Evolutionary conservation across 2,329 filamentous ascomycete species (phyloP), one percentile per base, ranked within the genome.

Genomic region (Calonectria pteridis): DNA sequence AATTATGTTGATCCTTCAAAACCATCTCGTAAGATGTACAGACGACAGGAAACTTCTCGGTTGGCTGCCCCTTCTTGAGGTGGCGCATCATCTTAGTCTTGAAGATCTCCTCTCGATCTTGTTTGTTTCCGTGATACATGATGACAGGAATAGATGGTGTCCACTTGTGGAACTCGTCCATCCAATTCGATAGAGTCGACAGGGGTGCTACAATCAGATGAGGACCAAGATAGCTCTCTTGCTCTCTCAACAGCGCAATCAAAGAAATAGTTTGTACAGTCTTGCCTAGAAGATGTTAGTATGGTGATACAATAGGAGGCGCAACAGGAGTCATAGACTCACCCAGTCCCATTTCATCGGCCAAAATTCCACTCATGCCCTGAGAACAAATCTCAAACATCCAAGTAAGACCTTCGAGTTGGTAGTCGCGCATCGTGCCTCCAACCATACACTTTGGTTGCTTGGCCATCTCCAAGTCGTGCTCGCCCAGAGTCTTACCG

Each of bases 1-100:
- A 86, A 43, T 93, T 93, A 67, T 95, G 93, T 46, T 94, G 92
- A 82, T 99, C 97, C 79, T 95, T 93, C 85, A 99, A 93, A 68
- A 97, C 96, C 82, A 99, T 98, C 82, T 99, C 97, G 79, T 98
- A 98, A 49, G 94, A 97, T 0, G 97, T 99, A 80, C 96, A 96
- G 0, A 98, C 94, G 0, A 99, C 93, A 0, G 97, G 97, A 75
- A 98, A 99, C 58, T 93, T 90, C 1, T 89, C 86, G 0, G 86
- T 91, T 0, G 90, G 90, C 2, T 88, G 84, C 0, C 93, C 88
- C 11, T 84, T 90, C 16, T 91, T 90, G 18, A 96, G 91, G 74
- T 95, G 87, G 53, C 90, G 90, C 82, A 93, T 93, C 80, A 98
- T 91, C 49, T 90, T 86, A n/a, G 91, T 93, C 55, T 87, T 89